Conservation (phyloP, 345 rosid genomes). For the Salix suchowensis region DNA sequence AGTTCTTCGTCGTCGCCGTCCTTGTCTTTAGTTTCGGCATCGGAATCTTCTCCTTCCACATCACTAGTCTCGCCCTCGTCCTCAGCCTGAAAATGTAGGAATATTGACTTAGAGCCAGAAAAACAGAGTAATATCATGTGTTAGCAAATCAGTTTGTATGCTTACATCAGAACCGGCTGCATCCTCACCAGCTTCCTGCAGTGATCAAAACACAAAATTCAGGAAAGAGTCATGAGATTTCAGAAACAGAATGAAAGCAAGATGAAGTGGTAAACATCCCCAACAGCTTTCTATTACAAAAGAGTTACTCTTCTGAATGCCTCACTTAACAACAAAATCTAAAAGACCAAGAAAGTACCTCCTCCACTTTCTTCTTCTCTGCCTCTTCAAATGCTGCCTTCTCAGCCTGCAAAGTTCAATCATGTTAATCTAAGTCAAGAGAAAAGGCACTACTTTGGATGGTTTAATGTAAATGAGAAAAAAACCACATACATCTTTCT, state of each 20-base stretch:
- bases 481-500: conserved; percentile 64
- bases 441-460: neutral
- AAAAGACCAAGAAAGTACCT: conserved; percentile 40
- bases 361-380: conserved; percentile 76
- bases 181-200: conserved; percentile 65
- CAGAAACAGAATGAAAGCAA: neutral
- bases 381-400: conserved; percentile 93
- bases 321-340: neutral
- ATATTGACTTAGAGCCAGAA: conserved; percentile 5
- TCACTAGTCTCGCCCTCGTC: conserved; percentile 40
- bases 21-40: conserved; percentile 42
- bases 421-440: conserved; percentile 13
- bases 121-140: neutral
- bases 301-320: neutral
- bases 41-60: conserved; percentile 39
- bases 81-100: conserved; percentile 43
- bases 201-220: neutral
- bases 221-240: neutral
- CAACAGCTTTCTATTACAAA: neutral
- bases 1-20: conserved; percentile 30
- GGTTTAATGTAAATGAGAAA: neutral
- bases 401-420: conserved; percentile 62
- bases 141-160: neutral
- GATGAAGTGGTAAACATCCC: neutral
- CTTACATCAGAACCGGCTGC: conserved; percentile 78